Base-by-base conservation (phyloP, 305 asterid genomes). In the Ilex paraguariensis region DNA sequence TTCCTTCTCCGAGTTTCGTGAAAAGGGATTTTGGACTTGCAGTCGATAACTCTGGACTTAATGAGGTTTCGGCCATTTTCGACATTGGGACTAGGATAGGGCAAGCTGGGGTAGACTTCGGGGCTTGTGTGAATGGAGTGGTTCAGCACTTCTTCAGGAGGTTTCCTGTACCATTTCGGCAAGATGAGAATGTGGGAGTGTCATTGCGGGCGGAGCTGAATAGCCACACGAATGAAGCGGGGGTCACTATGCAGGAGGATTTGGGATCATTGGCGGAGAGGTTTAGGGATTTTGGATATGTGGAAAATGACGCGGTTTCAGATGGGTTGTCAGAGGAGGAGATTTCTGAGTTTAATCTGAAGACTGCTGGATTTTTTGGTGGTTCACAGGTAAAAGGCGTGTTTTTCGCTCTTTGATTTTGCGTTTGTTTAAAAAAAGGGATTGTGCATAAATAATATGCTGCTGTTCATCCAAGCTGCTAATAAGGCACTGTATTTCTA, bases 71-170 rank as follows among this genome's bases (percentile, higher is more conserved):
- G 0, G 17, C 56, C 4, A 52, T 52, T 52, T 52, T 52, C 10
- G 56, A 52, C 4, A 52, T 52, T 17, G 56, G 56, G 56, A 16
- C 13, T 17, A 14, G 56, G 10, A 14, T 52, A 52, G 56, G 56
- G 30, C 94, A 83, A 70, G 97, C 84, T 16, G 97, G 97, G 70
- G 88, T 76, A 57, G 96, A 86, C 70, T 76, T 93, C 49, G 97
- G 97, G 60, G 90, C 87, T 44, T 65, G 83, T 57, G 66, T 93
- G 68, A 84, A 81, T 73, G 96, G 98, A 58, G 63, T 87, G 78
- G 97, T 82, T 67, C 86, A 93, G 63, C 97, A 87, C 60, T 66
- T 87, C 58, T 67, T 84, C 61, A 80, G 94, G 77, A 76, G 80
- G 75, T 68, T 93, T 62, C 96, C 97, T 0, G 65, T 79, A 56